A percentile compares a stretch with the other conserved stretches of the same genome.
Conservation (phyloP, 768 basidiomycete genomes). For the Ephemerocybe angulata region DNA sequence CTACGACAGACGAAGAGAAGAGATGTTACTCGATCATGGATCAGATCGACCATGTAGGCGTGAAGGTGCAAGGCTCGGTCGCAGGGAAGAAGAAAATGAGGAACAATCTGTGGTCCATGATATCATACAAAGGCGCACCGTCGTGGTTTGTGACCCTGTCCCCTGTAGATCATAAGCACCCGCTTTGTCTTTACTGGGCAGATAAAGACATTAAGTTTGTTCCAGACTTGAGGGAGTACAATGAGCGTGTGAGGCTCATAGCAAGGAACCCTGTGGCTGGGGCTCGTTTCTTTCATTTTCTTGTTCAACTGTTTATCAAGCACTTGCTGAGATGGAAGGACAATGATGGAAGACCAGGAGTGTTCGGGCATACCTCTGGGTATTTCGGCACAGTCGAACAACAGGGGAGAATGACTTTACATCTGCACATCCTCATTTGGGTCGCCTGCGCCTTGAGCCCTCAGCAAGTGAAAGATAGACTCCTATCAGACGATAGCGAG, state of each 20-base stretch:
- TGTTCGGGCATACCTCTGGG: slow-evolving; percentile 26
- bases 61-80: neutral
- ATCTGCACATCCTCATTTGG: slow-evolving; percentile 36
- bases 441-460: slow-evolving; percentile 6
- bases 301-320: slow-evolving; percentile 27
- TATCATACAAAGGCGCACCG: slow-evolving; percentile 20
- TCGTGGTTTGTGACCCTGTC: slow-evolving; percentile 35
- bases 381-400: slow-evolving; percentile 40
- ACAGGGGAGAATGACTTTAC: slow-evolving; percentile 33
- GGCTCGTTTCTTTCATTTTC: slow-evolving; percentile 28
- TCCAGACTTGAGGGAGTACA: slow-evolving; percentile 3
- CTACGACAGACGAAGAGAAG: neutral
- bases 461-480: neutral
- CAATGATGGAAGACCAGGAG: slow-evolving; percentile 12
- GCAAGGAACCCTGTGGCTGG: slow-evolving; percentile 13
- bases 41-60: neutral
- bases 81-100: neutral
- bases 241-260: neutral
- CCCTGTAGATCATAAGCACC: slow-evolving; percentile 29
- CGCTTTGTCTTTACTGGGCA: slow-evolving; percentile 30
- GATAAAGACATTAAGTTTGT: slow-evolving; percentile 17
- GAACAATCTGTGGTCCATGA: neutral
- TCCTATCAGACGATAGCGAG: neutral
- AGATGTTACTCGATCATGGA: neutral
- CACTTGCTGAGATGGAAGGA: slow-evolving; percentile 22